Evolutionary conservation across 2,329 filamentous ascomycete species (phyloP), one percentile per base, ranked within the genome.

Genomic region (Xylaria sp.): DNA sequence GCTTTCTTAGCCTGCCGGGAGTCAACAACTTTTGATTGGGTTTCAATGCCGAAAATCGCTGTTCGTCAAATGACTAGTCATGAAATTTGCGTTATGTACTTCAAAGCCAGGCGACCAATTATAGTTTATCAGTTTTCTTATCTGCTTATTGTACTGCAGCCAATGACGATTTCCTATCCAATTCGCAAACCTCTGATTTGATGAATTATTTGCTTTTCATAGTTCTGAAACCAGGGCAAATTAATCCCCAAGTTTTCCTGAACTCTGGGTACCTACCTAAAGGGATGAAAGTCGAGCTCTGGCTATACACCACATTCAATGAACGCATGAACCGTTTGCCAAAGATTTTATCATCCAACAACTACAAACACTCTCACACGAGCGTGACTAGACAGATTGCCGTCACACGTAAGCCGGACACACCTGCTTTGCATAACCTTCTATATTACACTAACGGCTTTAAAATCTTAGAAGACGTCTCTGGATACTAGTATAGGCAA

Each of bases 371-470:
- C 20, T 53, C 31, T 53, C 49, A 51, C 26, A 31, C 48, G 31
- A 15, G 6, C 48, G 15, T 51, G 3, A 17, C 28, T 6, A 51
- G 28, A 15, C 28, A 15, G 26, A 53, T 53, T 31, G 49, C 49
- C 49, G 28, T 33, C 49, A 53, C n/a, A 53, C 49, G 49, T 53
- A 53, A 53, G 49, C 49, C 26, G 15, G 15, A 26, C 28, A 53
- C 15, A 9, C 15, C 31, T 53, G 9, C 15, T 53, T 53, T 5
- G 15, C 28, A 26, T 17, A 33, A 53, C 26, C 15, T 53, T 17
- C 49, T 53, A 6, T 10, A 33, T 53, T 6, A 7, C 49, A n/a
- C 26, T n/a, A 33, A 51, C 15, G 6, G 28, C 26, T 53, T 53
- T 7, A 33, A 9, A n/a, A 15, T 33, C 26, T 15, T 11, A 33